Base-by-base conservation (phyloP, 2,329 filamentous ascomycete species). In the Gnomoniopsis smithogilvyi region DNA sequence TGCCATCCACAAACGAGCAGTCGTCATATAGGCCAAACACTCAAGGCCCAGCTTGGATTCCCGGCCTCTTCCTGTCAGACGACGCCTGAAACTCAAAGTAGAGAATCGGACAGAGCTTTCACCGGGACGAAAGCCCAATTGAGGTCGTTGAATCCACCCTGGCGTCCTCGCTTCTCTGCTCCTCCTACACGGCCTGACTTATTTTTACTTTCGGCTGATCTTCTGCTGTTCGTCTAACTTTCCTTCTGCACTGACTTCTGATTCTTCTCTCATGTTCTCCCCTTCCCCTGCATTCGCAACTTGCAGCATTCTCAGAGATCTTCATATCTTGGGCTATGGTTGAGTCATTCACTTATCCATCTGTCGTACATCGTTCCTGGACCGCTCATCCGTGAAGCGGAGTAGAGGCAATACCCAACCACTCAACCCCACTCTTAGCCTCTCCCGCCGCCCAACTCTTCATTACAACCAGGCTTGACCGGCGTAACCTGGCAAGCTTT, bases 381-480 rank as follows among this genome's bases (percentile, higher is more conserved):
- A 33, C 52, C 21, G 19, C 43, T 22, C 43, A 46, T 46, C 43
- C 19, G 43, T 19, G 3, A n/a, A 36, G 56, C 45, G 51, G 51
- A 34, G 46, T 14, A 59, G 26, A 26, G 17, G 4, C 6, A 48
- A 45, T 22, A 52, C 21, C 14, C 46, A 50, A 45, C 26, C 43
- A 51, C 34, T 22, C 34, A 50, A 54, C 47, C 45, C 51, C 45
- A 48, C 51, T 36, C 46, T 58, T 26, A 41, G 49, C 55, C 22
- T 38, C 30, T 41, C 51, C 43, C 7, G 38, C 38, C n/a, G 33
- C 15, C 34, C 43, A 46, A 19, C 43, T 19, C 43, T 19, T 33
- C 45, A 17, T 38, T 33, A 6, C 11, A 21, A 41, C 59, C 59
- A 58, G 41, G 54, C 51, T 56, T 56, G 60, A 53, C 53, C 56